Evolutionary conservation across 805 yeast genomes (phyloP).

Genomic region (Yamadazyma akitaensis): DNA sequence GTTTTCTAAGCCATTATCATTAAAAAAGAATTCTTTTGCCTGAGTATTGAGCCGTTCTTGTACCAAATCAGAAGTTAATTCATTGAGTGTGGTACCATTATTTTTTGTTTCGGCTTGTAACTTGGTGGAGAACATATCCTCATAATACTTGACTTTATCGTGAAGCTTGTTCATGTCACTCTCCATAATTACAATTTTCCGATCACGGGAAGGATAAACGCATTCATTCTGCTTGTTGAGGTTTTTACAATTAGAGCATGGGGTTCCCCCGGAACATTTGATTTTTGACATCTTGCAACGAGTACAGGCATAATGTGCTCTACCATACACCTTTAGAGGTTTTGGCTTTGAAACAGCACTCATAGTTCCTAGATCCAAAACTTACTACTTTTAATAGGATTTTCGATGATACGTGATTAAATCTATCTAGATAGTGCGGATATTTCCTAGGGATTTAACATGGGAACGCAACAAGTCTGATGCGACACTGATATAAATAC

Average conservation of each 20-base stretch:
- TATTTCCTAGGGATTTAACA: neutral
- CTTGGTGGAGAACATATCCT: slow-evolving; percentile 10
- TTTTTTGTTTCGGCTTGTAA: neutral
- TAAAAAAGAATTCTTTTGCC: slow-evolving; percentile 12
- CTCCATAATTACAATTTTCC: slow-evolving; percentile 43
- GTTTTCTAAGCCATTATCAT: slow-evolving; percentile 18
- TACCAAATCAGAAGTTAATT: slow-evolving; percentile 1
- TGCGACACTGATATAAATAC: neutral
- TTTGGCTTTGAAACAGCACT: slow-evolving; percentile 13
- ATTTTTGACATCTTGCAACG: slow-evolving; percentile 39
- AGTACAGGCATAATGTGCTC: slow-evolving; percentile 43
- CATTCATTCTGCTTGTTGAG: slow-evolving; percentile 31
- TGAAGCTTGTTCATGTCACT: slow-evolving; percentile 35
- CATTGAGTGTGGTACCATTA: neutral
- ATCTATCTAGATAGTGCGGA: neutral
- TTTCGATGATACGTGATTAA: neutral
- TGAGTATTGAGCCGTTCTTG: slow-evolving; percentile 13
- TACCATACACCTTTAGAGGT: slow-evolving; percentile 41
- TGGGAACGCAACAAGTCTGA: neutral
- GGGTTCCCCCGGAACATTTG: slow-evolving; percentile 41
- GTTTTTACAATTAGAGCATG: slow-evolving; percentile 39
- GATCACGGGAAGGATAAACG: slow-evolving; percentile 34
- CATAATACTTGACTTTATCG: slow-evolving; percentile 29
- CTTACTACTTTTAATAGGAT: neutral
- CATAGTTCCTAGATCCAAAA: neutral